Conservation (phyloP, 2,329 filamentous ascomycete genomes). For the Talaromyces verruculosus region DNA sequence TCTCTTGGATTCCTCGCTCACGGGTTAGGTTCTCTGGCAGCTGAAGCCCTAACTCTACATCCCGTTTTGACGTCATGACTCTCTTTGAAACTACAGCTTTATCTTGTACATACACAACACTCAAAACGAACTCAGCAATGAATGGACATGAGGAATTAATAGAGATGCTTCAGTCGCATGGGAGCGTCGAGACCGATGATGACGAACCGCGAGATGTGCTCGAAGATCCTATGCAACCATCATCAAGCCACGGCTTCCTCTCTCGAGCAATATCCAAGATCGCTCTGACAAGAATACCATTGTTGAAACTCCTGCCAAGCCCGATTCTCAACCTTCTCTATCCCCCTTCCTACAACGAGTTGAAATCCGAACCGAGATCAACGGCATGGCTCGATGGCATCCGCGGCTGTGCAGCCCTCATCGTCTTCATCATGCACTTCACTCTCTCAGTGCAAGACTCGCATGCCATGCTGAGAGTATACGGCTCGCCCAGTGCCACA, state of each 20-base stretch:
- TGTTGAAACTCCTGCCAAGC: not conserved
- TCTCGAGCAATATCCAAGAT: not conserved
- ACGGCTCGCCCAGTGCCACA: not conserved
- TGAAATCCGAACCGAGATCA: no score
- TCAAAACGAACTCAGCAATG: not conserved
- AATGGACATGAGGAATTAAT: not conserved
- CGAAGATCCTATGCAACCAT: not conserved
- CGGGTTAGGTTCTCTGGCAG: not conserved
- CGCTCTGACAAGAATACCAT: not conserved
- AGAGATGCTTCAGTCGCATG: not conserved
- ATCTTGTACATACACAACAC: not conserved
- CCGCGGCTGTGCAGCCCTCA: no score
- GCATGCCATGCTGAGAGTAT: not conserved
- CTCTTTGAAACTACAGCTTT: not conserved
- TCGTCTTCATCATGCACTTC: no score
- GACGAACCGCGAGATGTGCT: not conserved
- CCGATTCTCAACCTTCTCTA: no score
- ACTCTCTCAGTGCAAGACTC: no score
- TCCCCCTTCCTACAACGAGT: no score
- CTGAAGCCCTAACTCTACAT: not conserved
- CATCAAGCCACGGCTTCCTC: not conserved
- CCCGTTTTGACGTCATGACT: not conserved
- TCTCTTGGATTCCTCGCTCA: not conserved
- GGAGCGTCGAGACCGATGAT: not conserved
- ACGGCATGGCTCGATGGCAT: no score